Base-by-base conservation (phyloP, 1,284 basidiomycete species). In the Grifola frondosa region DNA sequence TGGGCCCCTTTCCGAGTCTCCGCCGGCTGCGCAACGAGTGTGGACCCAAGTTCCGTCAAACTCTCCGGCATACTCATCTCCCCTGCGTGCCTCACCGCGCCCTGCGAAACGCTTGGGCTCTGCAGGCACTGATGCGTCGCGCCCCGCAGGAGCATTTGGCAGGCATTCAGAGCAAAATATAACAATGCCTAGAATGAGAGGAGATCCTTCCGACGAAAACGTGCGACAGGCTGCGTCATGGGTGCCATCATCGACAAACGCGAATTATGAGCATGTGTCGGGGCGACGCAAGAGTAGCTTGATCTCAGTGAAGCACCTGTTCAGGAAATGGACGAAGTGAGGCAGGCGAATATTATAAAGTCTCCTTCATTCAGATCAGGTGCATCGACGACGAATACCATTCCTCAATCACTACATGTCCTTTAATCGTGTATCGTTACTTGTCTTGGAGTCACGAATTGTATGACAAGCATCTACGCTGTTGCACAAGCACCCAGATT, bases 291-390 rank as follows among this genome's bases (percentile, higher is more conserved):
- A 26, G 5, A 34, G 29, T 12, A 16, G 32, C n/a, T 36, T 48
- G 20, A 20, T 26, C 17, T 43, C 40, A n/a, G 15, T 48, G 9
- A 37, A 17, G 33, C 46, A 40, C 13, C 44, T 39, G 41, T 48
- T 48, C 24, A 35, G 37, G 26, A 30, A 42, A 22, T 38, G 32
- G 30, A 40, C 37, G 21, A 40, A 37, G 11, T 48, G 34, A 44
- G 35, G 13, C 35, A 28, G 26, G 9, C n/a, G 13, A 31, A 13
- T 31, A n/a, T n/a, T 15, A 8, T 31, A 17, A 7, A 6, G 6
- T 31, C n/a, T n/a, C n/a, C n/a, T n/a, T n/a, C n/a, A n/a, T n/a
- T n/a, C n/a, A n/a, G n/a, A n/a, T n/a, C n/a, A n/a, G n/a, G n/a
- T n/a, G n/a, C n/a, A n/a, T n/a, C n/a, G n/a, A n/a, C n/a, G n/a